Base-by-base conservation (phyloP, 108 stramenopile genomes). In the Conticribra weissflogii region DNA sequence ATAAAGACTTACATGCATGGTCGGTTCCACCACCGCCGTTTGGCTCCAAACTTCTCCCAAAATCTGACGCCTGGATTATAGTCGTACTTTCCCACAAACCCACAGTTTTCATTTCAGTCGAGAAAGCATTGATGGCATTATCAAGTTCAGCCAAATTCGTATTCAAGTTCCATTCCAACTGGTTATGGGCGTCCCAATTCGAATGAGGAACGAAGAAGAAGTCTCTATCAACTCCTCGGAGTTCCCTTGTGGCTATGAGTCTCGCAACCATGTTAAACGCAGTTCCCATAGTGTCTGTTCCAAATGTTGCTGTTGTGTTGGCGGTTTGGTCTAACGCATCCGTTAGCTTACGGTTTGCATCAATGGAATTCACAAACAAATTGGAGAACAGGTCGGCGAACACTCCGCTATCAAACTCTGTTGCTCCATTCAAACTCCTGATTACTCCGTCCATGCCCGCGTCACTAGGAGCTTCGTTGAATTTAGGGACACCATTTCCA, bases 11-110 rank as follows among this genome's bases (percentile, higher is more conserved):
- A n/a, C n/a, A 92, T 17, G 55, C 91, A 68, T 92, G 91, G 54
- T 94, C 93, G n/a, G 58, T 76, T 19, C 89, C 89, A 30, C 78
- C 82, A 21, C 87, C 84, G 55, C 56, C 59, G 61, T 93, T 93
- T 4, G 78, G 81, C 23, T 88, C 83, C 21, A 93, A 70, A 32
- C 88, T 93, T 0, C 89, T 73, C 15, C 69, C 84, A 63, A 93
- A 93, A 9, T 93, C 91, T 28, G 84, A 84, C 18, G 69, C 64
- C 12, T 72, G 64, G 5, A 90, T 81, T n/a, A 88, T 47, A 1
- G 71, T 59, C n/a, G 83, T 78, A 48, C 57, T 41, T 23, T 86
- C 62, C 85, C 85, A 90, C 22, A 83, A 48, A 21, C 69, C 76
- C 56, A 69, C 51, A 24, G 30, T 52, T 32, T 85, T 85, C 56